phyloP scores from a whole-genome alignment of 1,284 basidiomycete genomes.

The Sutorius eximius region DNA sequence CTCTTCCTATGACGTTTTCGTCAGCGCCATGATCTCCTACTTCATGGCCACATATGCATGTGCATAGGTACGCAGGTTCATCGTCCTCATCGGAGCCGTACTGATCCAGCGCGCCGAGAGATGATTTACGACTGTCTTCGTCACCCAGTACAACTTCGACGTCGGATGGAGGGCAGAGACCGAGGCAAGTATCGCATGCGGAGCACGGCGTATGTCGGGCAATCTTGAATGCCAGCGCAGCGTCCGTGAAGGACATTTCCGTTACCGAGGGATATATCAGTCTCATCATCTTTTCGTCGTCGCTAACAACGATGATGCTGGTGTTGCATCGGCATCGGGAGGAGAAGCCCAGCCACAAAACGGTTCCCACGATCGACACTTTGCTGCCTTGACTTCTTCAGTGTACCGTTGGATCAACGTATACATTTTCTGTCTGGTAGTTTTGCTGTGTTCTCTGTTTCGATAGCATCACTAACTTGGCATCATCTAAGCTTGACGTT shows the following conservation, averaged over 20 bases:
- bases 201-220: constrained; percentile 70
- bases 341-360: no score
- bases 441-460: no score
- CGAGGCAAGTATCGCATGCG: constrained; percentile 57
- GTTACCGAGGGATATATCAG: constrained; percentile 58
- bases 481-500: no score
- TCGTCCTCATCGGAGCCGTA: constrained; percentile 69
- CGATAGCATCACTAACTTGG: no score
- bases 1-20: constrained; percentile 50
- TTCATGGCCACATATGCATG: constrained; percentile 76
- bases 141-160: constrained; percentile 59
- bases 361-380: no score
- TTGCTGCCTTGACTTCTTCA: no score
- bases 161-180: constrained; percentile 65
- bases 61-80: constrained; percentile 55
- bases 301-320: neutral
- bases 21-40: constrained; percentile 71
- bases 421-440: no score
- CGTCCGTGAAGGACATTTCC: constrained; percentile 47
- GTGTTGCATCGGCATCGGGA: neutral
- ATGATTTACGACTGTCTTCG: constrained; percentile 44
- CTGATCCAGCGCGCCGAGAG: constrained; percentile 53
- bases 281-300: constrained; percentile 44
- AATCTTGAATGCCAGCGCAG: constrained; percentile 64
- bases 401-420: no score